These are phyloP conservation scores for Serendipita vermifera DNA, from an alignment of 768 basidiomycete species.

Conservation along the genomic window DNA sequence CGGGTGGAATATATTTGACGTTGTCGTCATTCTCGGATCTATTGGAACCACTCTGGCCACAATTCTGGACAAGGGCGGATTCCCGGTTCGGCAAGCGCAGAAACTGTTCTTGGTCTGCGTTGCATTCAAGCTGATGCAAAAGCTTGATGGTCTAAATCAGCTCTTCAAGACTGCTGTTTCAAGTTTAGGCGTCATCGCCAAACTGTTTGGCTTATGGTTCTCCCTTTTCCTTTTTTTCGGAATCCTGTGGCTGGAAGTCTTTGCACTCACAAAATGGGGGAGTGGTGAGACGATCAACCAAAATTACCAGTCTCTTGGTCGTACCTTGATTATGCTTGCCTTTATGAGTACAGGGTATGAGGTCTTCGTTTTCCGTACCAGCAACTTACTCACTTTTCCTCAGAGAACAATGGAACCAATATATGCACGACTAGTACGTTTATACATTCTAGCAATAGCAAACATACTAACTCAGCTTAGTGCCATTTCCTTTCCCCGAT, in stretches of 20 bases:
- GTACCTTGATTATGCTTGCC: constrained; percentile 73
- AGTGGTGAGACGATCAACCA: constrained; percentile 50
- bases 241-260: constrained; percentile 79
- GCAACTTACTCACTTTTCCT: constrained; percentile 9
- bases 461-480: constrained; percentile 29
- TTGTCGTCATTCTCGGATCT: constrained; percentile 66
- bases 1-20: constrained; percentile 90
- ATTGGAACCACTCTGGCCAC: constrained; percentile 72
- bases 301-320: constrained; percentile 72
- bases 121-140: constrained; percentile 86
- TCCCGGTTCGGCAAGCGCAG: constrained; percentile 48
- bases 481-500: constrained; percentile 62
- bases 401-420: constrained; percentile 94
- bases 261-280: constrained; percentile 79
- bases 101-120: constrained; percentile 89
- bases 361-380: not conserved
- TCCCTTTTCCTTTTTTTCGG: constrained; percentile 84
- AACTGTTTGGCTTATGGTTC: constrained; percentile 76
- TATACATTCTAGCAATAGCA: not conserved
- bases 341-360: constrained; percentile 88
- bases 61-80: constrained; percentile 33
- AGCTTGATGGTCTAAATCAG: constrained; percentile 78
- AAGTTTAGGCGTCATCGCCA: constrained; percentile 74
- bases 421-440: constrained; percentile 90
- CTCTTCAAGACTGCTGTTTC: constrained; percentile 94